A percentile compares a stretch with the other conserved stretches of the same genome.
phyloP scores from a whole-genome alignment of 345 rosid genomes.

The Clausena lansium region DNA sequence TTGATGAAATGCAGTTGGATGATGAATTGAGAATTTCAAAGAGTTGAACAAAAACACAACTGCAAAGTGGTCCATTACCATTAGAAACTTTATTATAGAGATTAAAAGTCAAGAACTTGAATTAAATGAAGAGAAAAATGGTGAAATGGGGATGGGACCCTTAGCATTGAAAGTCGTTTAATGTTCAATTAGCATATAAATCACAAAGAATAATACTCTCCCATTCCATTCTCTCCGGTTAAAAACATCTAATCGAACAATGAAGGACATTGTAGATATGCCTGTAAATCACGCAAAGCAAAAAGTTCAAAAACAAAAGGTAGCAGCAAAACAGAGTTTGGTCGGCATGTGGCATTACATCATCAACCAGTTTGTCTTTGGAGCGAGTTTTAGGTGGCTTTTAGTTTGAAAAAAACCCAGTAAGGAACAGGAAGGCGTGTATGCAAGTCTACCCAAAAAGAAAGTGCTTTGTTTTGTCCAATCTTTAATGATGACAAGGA shows the following conservation, averaged over 20 bases:
- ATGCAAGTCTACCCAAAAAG: slow-evolving; percentile 11
- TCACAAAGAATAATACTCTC: not conserved
- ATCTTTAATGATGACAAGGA: not conserved
- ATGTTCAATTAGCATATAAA: not conserved
- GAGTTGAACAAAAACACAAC: not conserved
- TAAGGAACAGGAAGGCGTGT: no score
- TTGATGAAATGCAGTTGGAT: not conserved
- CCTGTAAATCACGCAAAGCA: no score
- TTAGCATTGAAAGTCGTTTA: not conserved
- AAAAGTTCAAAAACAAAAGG: no score
- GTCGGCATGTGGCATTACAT: slow-evolving; percentile 18
- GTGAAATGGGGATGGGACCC: not conserved
- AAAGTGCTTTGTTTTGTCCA: not conserved
- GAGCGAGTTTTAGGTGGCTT: not conserved
- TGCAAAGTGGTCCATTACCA: not conserved
- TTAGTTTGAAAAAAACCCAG: not conserved
- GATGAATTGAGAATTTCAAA: not conserved
- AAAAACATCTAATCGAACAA: no score
- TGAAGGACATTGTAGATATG: no score
- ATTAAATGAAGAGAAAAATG: not conserved
- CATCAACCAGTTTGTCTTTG: not conserved
- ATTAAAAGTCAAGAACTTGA: not conserved
- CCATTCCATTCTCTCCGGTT: no score
- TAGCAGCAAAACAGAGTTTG: slow-evolving; percentile 1
- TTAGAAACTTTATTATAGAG: not conserved